Percentiles rank a stretch among this genome's conserved stretches.
phyloP scores from a whole-genome alignment of 768 basidiomycete species.

The Naganishia onofrii region DNA sequence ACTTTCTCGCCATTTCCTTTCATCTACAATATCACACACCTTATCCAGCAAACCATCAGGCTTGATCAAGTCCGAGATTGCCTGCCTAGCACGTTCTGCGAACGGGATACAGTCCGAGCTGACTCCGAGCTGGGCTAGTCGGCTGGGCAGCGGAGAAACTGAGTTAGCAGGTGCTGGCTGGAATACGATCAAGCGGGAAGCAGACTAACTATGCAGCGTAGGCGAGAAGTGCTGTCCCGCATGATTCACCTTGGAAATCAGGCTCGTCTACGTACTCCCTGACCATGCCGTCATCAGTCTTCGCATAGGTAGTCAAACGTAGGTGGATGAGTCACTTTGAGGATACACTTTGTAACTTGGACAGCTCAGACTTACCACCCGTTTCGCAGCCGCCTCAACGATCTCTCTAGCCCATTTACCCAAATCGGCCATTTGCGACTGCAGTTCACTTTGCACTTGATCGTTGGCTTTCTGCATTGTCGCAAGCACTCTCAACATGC shows the following conservation, averaged over 20 bases:
- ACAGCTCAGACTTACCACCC: not conserved
- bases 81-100: slow-evolving; percentile 8
- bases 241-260: slow-evolving; percentile 11
- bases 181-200: not conserved
- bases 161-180: not conserved
- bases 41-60: slow-evolving; percentile 10
- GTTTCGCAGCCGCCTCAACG: not conserved
- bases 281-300: slow-evolving; percentile 14
- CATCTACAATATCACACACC: slow-evolving; percentile 27
- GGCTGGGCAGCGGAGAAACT: not conserved
- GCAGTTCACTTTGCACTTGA: not conserved
- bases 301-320: not conserved
- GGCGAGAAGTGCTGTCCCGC: slow-evolving; percentile 16
- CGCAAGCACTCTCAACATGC: slow-evolving; percentile 54
- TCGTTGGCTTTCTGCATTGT: slow-evolving; percentile 43
- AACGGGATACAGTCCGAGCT: not conserved
- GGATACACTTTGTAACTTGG: not conserved
- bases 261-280: slow-evolving; percentile 21
- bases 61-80: not conserved
- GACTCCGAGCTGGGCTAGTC: slow-evolving; percentile 2
- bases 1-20: slow-evolving; percentile 13
- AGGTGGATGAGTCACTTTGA: not conserved
- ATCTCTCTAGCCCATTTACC: slow-evolving; percentile 9
- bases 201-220: slow-evolving; percentile 17
- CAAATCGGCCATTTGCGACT: slow-evolving; percentile 14